Conservation (phyloP, 768 basidiomycete species). For the Serendipita sp. region DNA sequence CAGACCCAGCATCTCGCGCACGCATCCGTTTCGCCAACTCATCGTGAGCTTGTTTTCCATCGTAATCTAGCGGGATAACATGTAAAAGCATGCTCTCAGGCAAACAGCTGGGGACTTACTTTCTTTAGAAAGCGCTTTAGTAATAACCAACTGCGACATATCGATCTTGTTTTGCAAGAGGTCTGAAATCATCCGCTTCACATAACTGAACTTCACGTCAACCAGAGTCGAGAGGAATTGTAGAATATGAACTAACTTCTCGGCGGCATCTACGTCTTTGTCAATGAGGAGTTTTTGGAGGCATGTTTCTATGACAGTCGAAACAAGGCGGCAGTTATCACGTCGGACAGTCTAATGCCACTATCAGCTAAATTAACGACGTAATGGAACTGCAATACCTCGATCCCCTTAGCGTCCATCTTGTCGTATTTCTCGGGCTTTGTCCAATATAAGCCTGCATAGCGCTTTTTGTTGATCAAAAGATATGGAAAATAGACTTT, state of each 20-base stretch:
- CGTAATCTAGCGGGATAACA: constrained; percentile 47
- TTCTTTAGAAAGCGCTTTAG: constrained; percentile 84
- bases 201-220: constrained; percentile 41
- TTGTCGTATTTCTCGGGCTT: constrained; percentile 90
- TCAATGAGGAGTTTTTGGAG: constrained; percentile 96
- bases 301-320: constrained; percentile 95
- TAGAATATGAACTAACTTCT: constrained; percentile 45
- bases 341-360: constrained; percentile 73
- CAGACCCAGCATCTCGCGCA: constrained; percentile 91
- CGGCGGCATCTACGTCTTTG: constrained; percentile 82
- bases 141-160: constrained; percentile 98
- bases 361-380: not conserved
- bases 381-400: constrained; percentile 35
- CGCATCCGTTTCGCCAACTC: constrained; percentile 94
- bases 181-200: constrained; percentile 85
- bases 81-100: not conserved
- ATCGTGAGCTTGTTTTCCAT: constrained; percentile 89
- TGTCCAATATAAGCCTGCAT: constrained; percentile 98
- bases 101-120: constrained; percentile 23
- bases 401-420: constrained; percentile 99
- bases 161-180: constrained; percentile 92
- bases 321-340: constrained; percentile 96
- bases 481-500: constrained; percentile 98
- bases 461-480: constrained; percentile 96
- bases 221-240: not conserved